A percentile compares a stretch with the other conserved stretches of the same genome.
Evolutionary conservation across 768 basidiomycete species (phyloP).

Genomic region (Hysterangium stoloniferum): DNA sequence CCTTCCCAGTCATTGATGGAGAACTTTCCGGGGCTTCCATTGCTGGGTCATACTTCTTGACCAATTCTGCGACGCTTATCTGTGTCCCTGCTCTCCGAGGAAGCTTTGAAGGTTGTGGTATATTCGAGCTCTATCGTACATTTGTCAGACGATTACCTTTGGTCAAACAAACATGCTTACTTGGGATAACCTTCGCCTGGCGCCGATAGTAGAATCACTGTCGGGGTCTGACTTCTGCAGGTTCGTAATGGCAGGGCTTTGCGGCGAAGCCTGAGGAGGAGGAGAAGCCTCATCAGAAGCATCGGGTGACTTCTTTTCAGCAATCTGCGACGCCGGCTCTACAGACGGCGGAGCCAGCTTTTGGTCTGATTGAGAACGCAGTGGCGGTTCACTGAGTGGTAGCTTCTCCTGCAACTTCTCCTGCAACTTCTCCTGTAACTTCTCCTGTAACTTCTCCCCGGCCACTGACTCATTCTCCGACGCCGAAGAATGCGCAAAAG

Average conservation of each 20-base stretch:
- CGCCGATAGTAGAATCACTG: slow-evolving; percentile 82
- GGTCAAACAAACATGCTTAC: background rate
- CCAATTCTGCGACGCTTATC: slow-evolving; percentile 66
- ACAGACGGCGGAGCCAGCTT: too few species aligned
- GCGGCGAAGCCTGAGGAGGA: background rate
- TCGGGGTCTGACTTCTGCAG: slow-evolving; percentile 52
- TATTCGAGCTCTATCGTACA: background rate
- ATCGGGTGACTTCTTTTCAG: background rate
- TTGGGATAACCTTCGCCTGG: slow-evolving; percentile 17
- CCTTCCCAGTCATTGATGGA: slow-evolving; percentile 61
- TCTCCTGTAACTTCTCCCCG: slow-evolving; percentile 32
- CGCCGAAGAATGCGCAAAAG: slow-evolving; percentile 29
- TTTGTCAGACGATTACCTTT: background rate
- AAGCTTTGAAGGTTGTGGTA: slow-evolving; percentile 44
- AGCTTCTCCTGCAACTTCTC: too few species aligned
- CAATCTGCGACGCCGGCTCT: background rate
- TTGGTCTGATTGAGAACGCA: background rate
- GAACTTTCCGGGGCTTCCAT: slow-evolving; percentile 63
- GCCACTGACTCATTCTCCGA: slow-evolving; percentile 52
- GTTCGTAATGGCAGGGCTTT: background rate
- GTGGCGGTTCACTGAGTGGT: background rate
- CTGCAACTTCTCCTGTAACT: too few species aligned
- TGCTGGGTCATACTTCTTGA: slow-evolving; percentile 75
- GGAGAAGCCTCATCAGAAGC: background rate
- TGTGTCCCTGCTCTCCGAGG: slow-evolving; percentile 42